These are phyloP conservation scores for Globisporangium mamillatum DNA, from an alignment of 352 stramenopile genomes.

Conservation along the genomic window DNA sequence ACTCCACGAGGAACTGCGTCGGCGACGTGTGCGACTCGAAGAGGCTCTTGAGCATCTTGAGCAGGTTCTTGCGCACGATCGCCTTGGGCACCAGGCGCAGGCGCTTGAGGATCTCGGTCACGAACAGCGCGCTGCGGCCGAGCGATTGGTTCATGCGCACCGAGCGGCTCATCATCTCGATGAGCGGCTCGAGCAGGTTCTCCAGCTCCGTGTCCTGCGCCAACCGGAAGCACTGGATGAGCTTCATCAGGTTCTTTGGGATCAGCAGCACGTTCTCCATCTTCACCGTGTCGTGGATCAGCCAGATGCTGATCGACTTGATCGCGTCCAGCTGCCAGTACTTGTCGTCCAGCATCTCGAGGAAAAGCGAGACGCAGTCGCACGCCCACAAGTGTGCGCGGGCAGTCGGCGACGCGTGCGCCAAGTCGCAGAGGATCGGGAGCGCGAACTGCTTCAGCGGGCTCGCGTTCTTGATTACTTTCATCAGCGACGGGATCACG, in stretches of 20 bases:
- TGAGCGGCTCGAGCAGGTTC: conserved; percentile 71
- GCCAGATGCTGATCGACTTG: conserved; percentile 87
- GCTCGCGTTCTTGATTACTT: conserved; percentile 78
- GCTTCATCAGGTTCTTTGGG: conserved; percentile 60
- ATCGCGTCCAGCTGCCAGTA: conserved; percentile 90
- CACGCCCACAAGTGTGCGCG: conserved; percentile 84
- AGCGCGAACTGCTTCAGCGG: conserved; percentile 92
- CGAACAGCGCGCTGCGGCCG: conserved; percentile 79
- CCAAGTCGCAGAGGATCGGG: conserved; percentile 90
- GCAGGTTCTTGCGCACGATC: conserved; percentile 88
- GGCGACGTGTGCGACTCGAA: conserved; percentile 87
- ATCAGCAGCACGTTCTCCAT: conserved; percentile 79
- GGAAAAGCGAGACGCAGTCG: conserved; percentile 79
- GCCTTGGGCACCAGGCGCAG: conserved; percentile 81
- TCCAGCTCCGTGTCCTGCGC: conserved; percentile 74
- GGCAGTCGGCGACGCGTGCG: conserved; percentile 83
- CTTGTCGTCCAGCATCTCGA: conserved; percentile 85
- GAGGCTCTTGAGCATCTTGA: conserved; percentile 91
- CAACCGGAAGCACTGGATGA: conserved; percentile 68
- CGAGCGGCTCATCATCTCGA: conserved; percentile 78
- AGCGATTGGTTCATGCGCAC: conserved; percentile 84
- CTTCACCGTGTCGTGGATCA: conserved; percentile 78
- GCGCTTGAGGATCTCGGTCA: conserved; percentile 79
- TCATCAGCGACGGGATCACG: conserved; percentile 88
- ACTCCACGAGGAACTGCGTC: conserved; percentile 86